Percentiles rank a stretch among this genome's conserved stretches.
phyloP scores from a whole-genome alignment of 2,329 filamentous ascomycete genomes.

The Bretziella fagacearum region DNA sequence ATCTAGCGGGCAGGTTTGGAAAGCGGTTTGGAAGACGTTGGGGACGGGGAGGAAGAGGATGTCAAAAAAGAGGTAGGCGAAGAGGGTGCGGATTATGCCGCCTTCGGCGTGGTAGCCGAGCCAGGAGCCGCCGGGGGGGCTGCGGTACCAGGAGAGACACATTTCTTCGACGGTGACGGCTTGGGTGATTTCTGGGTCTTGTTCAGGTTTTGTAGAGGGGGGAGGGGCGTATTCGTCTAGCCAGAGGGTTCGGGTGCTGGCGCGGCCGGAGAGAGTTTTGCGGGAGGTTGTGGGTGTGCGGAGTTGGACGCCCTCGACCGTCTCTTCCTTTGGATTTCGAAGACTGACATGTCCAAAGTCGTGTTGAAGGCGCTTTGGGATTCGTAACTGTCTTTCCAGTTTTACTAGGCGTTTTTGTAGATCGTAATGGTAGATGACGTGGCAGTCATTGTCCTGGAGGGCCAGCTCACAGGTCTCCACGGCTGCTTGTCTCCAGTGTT shows the following conservation, averaged over 20 bases:
- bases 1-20: slow-evolving; percentile 85
- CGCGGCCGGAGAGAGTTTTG: slow-evolving; percentile 8
- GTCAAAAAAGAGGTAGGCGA: slow-evolving; percentile 83
- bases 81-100: slow-evolving; percentile 78
- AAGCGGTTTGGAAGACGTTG: slow-evolving; percentile 92
- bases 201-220: neutral
- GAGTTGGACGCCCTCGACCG: slow-evolving; percentile 60
- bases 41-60: slow-evolving; percentile 84
- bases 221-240: slow-evolving; percentile 36
- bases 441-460: slow-evolving; percentile 73
- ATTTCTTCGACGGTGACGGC: slow-evolving; percentile 86
- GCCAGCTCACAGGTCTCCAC: slow-evolving; percentile 69
- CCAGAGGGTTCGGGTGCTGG: slow-evolving; percentile 68
- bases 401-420: slow-evolving; percentile 87
- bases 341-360: slow-evolving; percentile 79
- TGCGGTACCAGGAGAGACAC: slow-evolving; percentile 75
- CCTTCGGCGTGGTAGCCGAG: slow-evolving; percentile 92
- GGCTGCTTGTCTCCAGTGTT: slow-evolving; percentile 64
- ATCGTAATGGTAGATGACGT: slow-evolving; percentile 86
- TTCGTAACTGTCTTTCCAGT: slow-evolving; percentile 66
- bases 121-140: slow-evolving; percentile 47
- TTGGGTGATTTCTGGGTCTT: neutral
- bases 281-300: slow-evolving; percentile 22
- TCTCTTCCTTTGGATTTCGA: slow-evolving; percentile 39
- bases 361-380: slow-evolving; percentile 75